These are phyloP conservation scores for Fraxinus dipetala DNA, from an alignment of 305 asterid species.

Conservation along the genomic window DNA sequence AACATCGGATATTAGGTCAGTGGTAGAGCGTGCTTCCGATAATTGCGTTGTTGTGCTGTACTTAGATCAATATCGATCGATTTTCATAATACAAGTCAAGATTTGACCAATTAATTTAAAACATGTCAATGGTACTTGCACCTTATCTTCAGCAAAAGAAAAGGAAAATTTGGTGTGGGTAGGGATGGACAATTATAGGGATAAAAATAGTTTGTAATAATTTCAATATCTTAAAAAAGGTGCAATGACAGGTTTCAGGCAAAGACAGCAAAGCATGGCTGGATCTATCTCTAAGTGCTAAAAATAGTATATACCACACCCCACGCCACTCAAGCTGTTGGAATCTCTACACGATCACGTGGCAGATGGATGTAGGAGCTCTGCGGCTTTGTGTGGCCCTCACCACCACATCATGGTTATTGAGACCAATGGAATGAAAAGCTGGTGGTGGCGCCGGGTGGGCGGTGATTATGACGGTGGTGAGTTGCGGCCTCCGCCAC, in stretches of 20 bases:
- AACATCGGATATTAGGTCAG: too few species aligned
- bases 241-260: slow-evolving; percentile 10
- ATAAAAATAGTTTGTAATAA: neutral
- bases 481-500: neutral
- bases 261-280: neutral
- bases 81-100: neutral
- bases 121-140: neutral
- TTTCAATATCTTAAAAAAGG: neutral
- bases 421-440: neutral
- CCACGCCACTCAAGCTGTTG: neutral
- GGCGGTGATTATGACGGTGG: neutral
- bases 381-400: neutral
- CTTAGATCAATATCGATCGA: too few species aligned
- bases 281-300: slow-evolving; percentile 20
- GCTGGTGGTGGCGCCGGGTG: neutral
- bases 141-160: neutral
- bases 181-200: neutral
- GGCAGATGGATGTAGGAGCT: slow-evolving; percentile 4
- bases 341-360: slow-evolving; percentile 31
- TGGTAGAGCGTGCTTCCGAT: too few species aligned
- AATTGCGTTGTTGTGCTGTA: too few species aligned
- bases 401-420: neutral
- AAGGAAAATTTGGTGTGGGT: neutral
- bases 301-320: slow-evolving; percentile 25
- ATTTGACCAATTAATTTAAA: neutral